phyloP scores from a whole-genome alignment of 2,329 filamentous ascomycete species.

The Ophiostoma piceae region DNA sequence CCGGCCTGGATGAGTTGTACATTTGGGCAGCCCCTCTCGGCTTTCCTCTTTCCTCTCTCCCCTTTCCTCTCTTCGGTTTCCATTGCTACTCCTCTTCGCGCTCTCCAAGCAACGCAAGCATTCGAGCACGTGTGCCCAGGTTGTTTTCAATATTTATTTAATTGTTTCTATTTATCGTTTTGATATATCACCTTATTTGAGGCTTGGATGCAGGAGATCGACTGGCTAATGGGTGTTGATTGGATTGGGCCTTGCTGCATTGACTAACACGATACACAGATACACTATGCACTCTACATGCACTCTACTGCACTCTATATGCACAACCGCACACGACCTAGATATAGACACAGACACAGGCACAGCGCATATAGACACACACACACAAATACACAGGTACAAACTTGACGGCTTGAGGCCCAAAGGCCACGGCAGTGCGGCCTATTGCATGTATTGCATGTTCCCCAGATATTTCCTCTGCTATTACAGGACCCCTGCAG shows the following conservation, averaged over 20 bases:
- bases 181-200: not conserved
- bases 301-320: not conserved
- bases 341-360: not conserved
- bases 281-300: not conserved
- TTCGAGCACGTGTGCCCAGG: not conserved
- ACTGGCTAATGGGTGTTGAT: conserved; percentile 1
- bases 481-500: conserved; percentile 12
- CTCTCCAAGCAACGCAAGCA: not conserved
- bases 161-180: not conserved
- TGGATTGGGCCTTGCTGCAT: conserved; percentile 10
- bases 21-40: not conserved
- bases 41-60: not conserved
- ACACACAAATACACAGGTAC: not conserved
- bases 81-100: too few species aligned
- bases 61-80: not conserved
- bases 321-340: not conserved
- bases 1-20: conserved; percentile 10
- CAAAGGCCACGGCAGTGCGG: not conserved
- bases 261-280: conserved; percentile 7
- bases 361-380: not conserved
- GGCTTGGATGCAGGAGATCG: conserved; percentile 10
- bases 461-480: conserved; percentile 10
- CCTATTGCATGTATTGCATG: not conserved
- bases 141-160: not conserved
- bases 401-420: conserved; percentile 9